These are phyloP conservation scores for Stephania cephalantha DNA, from an alignment of 164 flowering plant genomes.

Conservation along the genomic window DNA sequence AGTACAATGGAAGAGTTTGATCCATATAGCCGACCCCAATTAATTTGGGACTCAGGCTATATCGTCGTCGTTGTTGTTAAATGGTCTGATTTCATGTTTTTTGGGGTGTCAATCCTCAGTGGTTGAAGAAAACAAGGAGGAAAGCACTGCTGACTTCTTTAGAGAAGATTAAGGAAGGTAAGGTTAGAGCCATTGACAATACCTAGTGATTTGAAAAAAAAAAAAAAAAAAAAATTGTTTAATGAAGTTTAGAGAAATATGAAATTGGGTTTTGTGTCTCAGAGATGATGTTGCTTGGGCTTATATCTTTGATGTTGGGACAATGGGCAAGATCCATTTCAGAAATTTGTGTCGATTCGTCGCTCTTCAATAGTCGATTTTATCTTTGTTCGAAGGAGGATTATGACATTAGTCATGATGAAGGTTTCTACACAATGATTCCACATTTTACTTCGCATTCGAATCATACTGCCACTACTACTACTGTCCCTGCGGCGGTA, in stretches of 20 bases:
- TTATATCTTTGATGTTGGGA: slow-evolving; percentile 82
- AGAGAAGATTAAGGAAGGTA: slow-evolving; percentile 94
- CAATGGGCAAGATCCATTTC: slow-evolving; percentile 81
- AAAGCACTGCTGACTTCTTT: slow-evolving; percentile 75
- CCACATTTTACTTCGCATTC: slow-evolving; percentile 16
- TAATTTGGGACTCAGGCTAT: too few species aligned
- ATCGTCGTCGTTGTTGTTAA: background rate
- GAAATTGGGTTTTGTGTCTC: background rate
- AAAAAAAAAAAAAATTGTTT: background rate
- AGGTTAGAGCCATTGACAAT: background rate
- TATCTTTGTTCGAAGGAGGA: slow-evolving; percentile 62
- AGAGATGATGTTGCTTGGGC: slow-evolving; percentile 97
- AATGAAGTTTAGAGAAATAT: background rate
- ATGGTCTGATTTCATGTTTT: background rate
- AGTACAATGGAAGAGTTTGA: too few species aligned
- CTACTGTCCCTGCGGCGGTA: slow-evolving; percentile 20
- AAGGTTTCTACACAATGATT: slow-evolving; percentile 19
- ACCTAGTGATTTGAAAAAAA: background rate
- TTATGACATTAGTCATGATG: slow-evolving; percentile 14
- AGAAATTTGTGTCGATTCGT: slow-evolving; percentile 76
- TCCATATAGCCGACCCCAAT: too few species aligned
- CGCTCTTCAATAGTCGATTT: slow-evolving; percentile 69
- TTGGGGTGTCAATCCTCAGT: slow-evolving; percentile 30
- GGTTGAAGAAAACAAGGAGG: slow-evolving; percentile 80
- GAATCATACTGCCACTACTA: slow-evolving; percentile 31